Conservation (phyloP, 208 protist genomes). For the Crithidia thermophila region DNA sequence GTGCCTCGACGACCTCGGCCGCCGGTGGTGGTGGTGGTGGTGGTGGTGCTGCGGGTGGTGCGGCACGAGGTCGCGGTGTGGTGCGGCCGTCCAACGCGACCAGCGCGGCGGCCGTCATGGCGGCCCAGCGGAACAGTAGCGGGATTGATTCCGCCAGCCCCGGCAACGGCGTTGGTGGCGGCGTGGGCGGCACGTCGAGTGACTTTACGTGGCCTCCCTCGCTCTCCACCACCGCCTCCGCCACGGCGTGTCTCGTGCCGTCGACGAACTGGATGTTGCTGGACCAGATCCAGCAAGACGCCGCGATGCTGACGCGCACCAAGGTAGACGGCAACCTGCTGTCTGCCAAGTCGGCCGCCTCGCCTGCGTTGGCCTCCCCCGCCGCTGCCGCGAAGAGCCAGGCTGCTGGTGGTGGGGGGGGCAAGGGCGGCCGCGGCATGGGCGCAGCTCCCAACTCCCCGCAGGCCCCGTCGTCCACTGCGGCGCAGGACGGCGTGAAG, state of each 20-base stretch:
- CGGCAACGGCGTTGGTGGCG: too few relatives aligned
- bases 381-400: constrained; percentile 7
- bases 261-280: constrained; percentile 33
- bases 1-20: background rate
- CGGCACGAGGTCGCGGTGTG: background rate
- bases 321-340: background rate
- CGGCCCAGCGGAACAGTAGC: constrained; percentile 1
- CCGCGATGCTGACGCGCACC: background rate
- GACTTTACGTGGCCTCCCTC: too few relatives aligned
- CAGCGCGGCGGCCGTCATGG: background rate
- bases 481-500: background rate
- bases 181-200: too few relatives aligned
- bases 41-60: background rate
- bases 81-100: background rate
- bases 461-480: background rate
- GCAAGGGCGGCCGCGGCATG: background rate
- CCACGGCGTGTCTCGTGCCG: constrained; percentile 18
- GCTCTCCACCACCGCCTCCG: background rate
- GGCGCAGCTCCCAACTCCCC: too few relatives aligned
- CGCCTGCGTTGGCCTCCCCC: background rate
- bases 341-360: background rate
- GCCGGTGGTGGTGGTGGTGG: background rate
- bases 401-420: background rate
- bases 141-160: background rate
- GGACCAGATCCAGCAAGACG: constrained; percentile 21